Percentiles rank a stretch among this genome's conserved stretches.
phyloP scores from a whole-genome alignment of 306 rosid genomes.

The Medicago truncatula region MtrunA17r5.0-ANR NC_053043.1:13241001-13241500 shows the following conservation, averaged over 20 bases:
- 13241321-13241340: constrained; percentile 20
- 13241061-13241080: constrained; percentile 21
- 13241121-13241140: constrained; percentile 1
- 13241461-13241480: background rate
- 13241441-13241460: background rate
- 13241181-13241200: background rate
- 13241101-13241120: constrained; percentile 32
- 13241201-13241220: background rate
- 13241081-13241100: background rate
- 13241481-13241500: background rate
- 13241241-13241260: background rate
- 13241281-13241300: background rate
- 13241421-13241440: background rate
- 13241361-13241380: constrained; percentile 19
- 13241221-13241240: background rate
- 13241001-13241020: background rate
- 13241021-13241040: constrained; percentile 17
- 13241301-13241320: constrained; percentile 7
- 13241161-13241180: background rate
- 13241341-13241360: constrained; percentile 14
- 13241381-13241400: constrained; percentile 24
- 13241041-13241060: constrained; percentile 3
- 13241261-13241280: constrained; percentile 23
- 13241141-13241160: background rate
- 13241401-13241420: background rate